Evolutionary conservation across 2,329 filamentous ascomycete species (phyloP), one percentile per base, ranked within the genome.

Genomic region (Diplodia seriata): DNA sequence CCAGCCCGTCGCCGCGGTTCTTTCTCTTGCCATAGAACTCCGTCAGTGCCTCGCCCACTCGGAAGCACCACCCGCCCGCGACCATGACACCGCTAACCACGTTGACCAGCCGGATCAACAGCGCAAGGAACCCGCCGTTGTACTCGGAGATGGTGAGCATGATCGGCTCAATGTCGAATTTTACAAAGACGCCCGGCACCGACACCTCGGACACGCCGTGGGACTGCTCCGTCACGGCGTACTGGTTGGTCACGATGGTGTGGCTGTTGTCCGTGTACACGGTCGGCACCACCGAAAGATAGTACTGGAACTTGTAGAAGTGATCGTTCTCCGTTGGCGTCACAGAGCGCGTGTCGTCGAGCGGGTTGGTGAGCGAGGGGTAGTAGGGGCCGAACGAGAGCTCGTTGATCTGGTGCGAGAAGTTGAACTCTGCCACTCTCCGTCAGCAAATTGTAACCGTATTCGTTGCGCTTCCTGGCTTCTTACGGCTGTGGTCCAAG

Each of bases 281-380:
- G 5, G 95, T 99, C 2, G 95, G 95, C 2, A 99, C 95, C 47
- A 99, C 86, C 49, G 92, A 97, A 76, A 98, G 85, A 83, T 95
- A 98, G 86, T 99, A 99, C 81, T 99, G 95, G 83, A 93, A 98
- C 81, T 95, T 96, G 87, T 94, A 90, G 84, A 97, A 98, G 84
- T 97, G 86, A 70, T 80, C 78, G 55, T 68, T 51, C 14, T 23
- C 15, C 18, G 84, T 77, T n/a, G 69, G 55, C 5, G 91, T 94
- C 3, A 85, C 81, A 74, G 94, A 91, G 80, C 94, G 88, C 54
- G 95, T 98, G 72, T 90, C 90, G 82, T 98, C 95, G 74, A 99
- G 91, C 0, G 95, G 95, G 82, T 99, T 99, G 75, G 91, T 87
- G 67, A 99, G 89, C 31, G 90, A 92, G 0, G 95, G 94, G 82